Evolutionary conservation across 768 basidiomycete genomes (phyloP).

Genomic region (Lentinula sp.): DNA sequence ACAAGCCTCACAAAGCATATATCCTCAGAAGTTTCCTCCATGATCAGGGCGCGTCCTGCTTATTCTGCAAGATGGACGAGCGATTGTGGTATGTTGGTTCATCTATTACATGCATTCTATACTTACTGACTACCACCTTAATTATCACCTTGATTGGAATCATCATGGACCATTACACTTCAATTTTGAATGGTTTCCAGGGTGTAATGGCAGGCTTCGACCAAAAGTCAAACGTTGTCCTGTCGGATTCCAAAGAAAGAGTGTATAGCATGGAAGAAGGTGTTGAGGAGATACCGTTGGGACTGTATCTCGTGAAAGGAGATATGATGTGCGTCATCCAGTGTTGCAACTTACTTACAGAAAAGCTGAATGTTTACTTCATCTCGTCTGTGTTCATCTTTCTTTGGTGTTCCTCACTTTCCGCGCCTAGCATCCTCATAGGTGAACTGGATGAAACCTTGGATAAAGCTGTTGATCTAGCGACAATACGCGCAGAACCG

Average conservation of each 20-base stretch:
- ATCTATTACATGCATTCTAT: background rate
- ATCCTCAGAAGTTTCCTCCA: background rate
- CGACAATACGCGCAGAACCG: slow-evolving; percentile 82
- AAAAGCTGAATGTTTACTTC: background rate
- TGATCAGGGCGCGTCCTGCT: slow-evolving; percentile 79
- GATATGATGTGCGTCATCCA: slow-evolving; percentile 86
- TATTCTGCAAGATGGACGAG: slow-evolving; percentile 92
- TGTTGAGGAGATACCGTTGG: slow-evolving; percentile 91
- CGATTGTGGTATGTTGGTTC: slow-evolving; percentile 75
- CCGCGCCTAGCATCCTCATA: slow-evolving; percentile 53
- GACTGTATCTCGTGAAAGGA: slow-evolving; percentile 95
- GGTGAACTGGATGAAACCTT: slow-evolving; percentile 82
- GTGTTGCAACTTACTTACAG: background rate
- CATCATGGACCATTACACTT: background rate
- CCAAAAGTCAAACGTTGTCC: slow-evolving; percentile 93
- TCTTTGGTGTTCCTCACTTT: slow-evolving; percentile 5
- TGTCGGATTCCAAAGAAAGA: slow-evolving; percentile 90
- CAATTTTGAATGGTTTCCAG: slow-evolving; percentile 28
- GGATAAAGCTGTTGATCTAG: slow-evolving; percentile 69
- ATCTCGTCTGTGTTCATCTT: background rate
- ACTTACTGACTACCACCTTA: background rate
- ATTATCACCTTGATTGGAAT: background rate
- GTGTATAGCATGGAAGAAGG: slow-evolving; percentile 88
- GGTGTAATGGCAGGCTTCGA: slow-evolving; percentile 90
- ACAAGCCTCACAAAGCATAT: background rate